Evolutionary conservation across 768 basidiomycete genomes (phyloP).

Genomic region (Russula griseocarnosa): DNA sequence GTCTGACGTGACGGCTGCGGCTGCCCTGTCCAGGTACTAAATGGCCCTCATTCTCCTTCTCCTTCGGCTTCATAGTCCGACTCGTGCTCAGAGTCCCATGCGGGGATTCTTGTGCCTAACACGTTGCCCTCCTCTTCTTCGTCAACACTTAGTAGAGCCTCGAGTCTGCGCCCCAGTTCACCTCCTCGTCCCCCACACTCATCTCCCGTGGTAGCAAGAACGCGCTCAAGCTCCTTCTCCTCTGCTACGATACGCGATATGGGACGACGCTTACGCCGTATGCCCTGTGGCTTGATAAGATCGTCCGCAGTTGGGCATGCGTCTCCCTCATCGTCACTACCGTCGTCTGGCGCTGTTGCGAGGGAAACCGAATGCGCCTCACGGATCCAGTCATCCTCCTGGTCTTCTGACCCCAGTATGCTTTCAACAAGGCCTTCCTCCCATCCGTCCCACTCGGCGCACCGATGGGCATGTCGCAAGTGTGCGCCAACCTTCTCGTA

Average conservation of each 20-base stretch:
- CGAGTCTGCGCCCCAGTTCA: slow-evolving; percentile 68
- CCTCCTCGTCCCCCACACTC: slow-evolving; percentile 76
- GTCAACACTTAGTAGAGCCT: slow-evolving; percentile 62
- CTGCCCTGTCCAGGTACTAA: not conserved
- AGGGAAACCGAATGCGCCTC: slow-evolving; percentile 12
- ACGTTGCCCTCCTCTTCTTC: slow-evolving; percentile 28
- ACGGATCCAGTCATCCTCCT: slow-evolving; percentile 66
- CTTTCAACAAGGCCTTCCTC: slow-evolving; percentile 77
- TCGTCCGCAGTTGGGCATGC: slow-evolving; percentile 26
- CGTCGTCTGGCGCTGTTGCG: not conserved
- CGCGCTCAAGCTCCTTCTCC: slow-evolving; percentile 66
- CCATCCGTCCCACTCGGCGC: slow-evolving; percentile 88
- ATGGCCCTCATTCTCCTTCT: slow-evolving; percentile 26
- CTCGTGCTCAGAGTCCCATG: slow-evolving; percentile 23
- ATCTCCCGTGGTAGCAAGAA: slow-evolving; percentile 67
- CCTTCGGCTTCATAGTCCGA: slow-evolving; percentile 33
- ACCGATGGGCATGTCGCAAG: slow-evolving; percentile 73
- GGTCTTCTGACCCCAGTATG: slow-evolving; percentile 68
- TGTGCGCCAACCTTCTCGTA: slow-evolving; percentile 63
- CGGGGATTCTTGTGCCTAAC: not conserved
- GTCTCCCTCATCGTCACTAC: slow-evolving; percentile 21
- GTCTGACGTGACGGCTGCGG: not conserved
- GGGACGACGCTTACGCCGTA: slow-evolving; percentile 36
- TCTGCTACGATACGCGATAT: slow-evolving; percentile 50
- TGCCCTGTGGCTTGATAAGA: slow-evolving; percentile 23